Base-by-base conservation (phyloP, 768 basidiomycete species). In the Trametopsis cervina region DNA sequence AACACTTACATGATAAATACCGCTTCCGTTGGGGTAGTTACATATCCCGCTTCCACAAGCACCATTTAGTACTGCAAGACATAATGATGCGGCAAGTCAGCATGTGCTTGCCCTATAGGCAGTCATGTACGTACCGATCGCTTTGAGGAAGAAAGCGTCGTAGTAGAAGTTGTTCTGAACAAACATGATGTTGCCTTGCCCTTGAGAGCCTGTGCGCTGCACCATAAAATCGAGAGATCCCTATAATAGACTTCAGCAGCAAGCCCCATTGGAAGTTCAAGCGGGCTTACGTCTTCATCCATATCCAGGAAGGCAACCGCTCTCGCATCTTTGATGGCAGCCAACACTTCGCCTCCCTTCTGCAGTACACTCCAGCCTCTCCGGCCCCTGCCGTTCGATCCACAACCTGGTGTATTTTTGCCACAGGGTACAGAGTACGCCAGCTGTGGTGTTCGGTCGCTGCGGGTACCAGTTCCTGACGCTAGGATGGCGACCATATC, bases 61-160 rank as follows among this genome's bases (percentile, higher is more conserved):
- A 15, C 94, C 94, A 57, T 97, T 97, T 27, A 97, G 67, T 0
- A 96, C 93, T 93, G 20, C 4, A 18, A 1, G 55, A 17, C n/a
- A 13, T 12, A 40, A 21, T 20, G 36, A 26, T 12, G 10, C 44
- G n/a, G 26, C n/a, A n/a, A n/a, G n/a, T n/a, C n/a, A n/a, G n/a
- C n/a, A n/a, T n/a, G n/a, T n/a, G n/a, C n/a, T n/a, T n/a, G n/a
- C n/a, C n/a, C n/a, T n/a, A n/a, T n/a, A n/a, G n/a, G n/a, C n/a
- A n/a, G 26, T 7, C 33, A 35, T 45, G 9, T 20, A 66, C 81
- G 38, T 37, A 95, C 94, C 85, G 37, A 93, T 88, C 2, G 96
- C 91, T 61, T 97, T 97, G 44, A 98, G 73, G 78, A 98, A 99
- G 72, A 99, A 99, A 0, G 96, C 95, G 55, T 99, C 96, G 60